Evolutionary conservation across 2,329 filamentous ascomycete genomes (phyloP), one percentile per base, ranked within the genome.

Genomic region (Orbilia oligospora): DNA sequence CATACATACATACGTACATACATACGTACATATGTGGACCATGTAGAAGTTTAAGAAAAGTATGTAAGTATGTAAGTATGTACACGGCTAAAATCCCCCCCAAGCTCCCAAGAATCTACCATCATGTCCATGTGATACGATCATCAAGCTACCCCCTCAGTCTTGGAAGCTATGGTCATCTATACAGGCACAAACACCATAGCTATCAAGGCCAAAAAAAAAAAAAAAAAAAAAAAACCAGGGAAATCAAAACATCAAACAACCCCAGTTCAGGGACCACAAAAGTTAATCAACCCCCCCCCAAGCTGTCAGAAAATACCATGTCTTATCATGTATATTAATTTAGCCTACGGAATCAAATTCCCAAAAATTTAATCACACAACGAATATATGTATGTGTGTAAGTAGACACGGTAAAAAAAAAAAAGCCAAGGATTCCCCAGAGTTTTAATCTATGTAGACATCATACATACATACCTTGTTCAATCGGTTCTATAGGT

Each of bases 361-460:
- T 58, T 69, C 65, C 65, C 55, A 33, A 65, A 14, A n/a, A 51
- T n/a, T n/a, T n/a, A n/a, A n/a, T n/a, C n/a, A 44, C 14, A 44
- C 6, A 18, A 38, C 22, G 1, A 48, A 20, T 1, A 20, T 5
- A 48, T 5, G 9, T 8, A 9, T n/a, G n/a, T n/a, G n/a, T n/a
- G n/a, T n/a, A n/a, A n/a, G n/a, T 6, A 22, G 8, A 20, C 8
- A 48, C 5, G 9, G 1, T 20, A n/a, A 22, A 20, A 2, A 36
- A 53, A 22, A 22, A 36, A 27, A 14, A n/a, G 41, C 41, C 67
- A 63, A 63, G 67, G 67, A 49, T 72, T 72, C 69, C 69, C 69
- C 69, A 33, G 69, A 72, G 48, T 72, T 72, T 71, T 71, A 71
- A 65, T 71, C 56, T 64, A 49, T n/a, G n/a, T n/a, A n/a, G n/a